phyloP scores from a whole-genome alignment of 129 eudicot species.

The Solidago caesia region DNA sequence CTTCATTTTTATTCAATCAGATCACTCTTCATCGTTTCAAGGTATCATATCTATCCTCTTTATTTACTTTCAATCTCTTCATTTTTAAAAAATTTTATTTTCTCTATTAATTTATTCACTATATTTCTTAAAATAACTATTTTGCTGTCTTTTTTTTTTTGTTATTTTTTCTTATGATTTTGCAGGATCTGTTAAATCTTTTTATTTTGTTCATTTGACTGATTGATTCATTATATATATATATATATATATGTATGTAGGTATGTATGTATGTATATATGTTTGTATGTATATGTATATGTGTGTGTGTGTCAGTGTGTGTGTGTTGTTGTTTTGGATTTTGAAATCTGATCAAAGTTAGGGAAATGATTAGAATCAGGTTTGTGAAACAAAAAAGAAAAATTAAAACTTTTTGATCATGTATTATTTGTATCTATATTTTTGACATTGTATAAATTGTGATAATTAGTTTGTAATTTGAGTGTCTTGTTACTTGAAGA shows the following conservation, averaged over 20 bases:
- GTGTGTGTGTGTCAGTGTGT: not conserved
- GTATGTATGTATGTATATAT: not conserved
- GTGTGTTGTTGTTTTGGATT: not conserved
- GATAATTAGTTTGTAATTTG: not conserved
- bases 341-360: slow-evolving; percentile 13
- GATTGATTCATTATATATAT: not conserved
- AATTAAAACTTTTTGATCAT: not conserved
- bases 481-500: slow-evolving; percentile 5
- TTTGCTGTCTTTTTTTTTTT: not conserved
- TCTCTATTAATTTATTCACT: not conserved
- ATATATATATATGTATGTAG: not conserved
- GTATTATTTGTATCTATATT: not conserved
- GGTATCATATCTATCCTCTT: slow-evolving; percentile 5
- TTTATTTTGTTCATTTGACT: slow-evolving; percentile 7
- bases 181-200: slow-evolving; percentile 27
- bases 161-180: slow-evolving; percentile 11
- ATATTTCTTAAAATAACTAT: slow-evolving; percentile 17
- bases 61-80: not conserved
- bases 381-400: not conserved
- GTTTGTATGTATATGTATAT: not conserved
- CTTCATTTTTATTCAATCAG: slow-evolving; percentile 1
- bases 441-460: not conserved
- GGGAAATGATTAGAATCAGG: slow-evolving; percentile 6
- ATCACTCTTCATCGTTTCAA: slow-evolving; percentile 12
- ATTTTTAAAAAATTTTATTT: not conserved